Conservation (phyloP, 163 green algal genomes). For the Dunaliella salina region DNA sequence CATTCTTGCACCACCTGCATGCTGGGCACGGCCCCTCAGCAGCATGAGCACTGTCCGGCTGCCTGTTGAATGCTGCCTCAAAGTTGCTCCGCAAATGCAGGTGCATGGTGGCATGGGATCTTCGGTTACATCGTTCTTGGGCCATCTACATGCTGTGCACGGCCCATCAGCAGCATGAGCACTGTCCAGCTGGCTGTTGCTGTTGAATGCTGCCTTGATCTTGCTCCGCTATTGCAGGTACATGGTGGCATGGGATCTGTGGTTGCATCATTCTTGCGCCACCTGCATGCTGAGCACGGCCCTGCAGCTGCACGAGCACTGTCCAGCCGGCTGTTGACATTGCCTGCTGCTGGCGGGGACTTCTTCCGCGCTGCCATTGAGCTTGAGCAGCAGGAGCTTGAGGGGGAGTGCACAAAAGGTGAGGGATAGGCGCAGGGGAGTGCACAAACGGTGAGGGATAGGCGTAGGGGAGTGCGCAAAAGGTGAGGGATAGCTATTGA, state of each 20-base stretch:
- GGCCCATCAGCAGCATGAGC: constrained; percentile 41
- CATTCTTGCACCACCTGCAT: neutral
- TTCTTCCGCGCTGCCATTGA: constrained; percentile 55
- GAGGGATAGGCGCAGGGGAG: neutral
- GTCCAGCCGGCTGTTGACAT: constrained; percentile 40
- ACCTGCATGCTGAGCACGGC: constrained; percentile 26
- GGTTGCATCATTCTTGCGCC: neutral
- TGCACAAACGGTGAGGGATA: neutral
- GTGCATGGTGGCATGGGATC: neutral
- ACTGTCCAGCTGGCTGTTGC: no score
- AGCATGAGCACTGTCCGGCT: constrained; percentile 43
- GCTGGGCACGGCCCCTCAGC: constrained; percentile 45
- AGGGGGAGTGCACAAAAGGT: neutral
- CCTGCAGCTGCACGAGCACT: constrained; percentile 42
- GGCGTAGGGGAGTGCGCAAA: constrained; percentile 17
- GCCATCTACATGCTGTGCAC: constrained; percentile 13
- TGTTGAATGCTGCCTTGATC: no score
- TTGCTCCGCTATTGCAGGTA: neutral
- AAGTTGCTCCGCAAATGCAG: no score
- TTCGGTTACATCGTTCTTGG: neutral
- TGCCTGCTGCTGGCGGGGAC: constrained; percentile 55
- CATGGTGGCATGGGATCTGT: neutral
- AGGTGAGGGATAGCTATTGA: constrained; percentile 43
- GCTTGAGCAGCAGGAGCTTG: constrained; percentile 41
- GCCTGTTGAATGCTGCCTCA: no score